phyloP scores from a whole-genome alignment of 108 stramenopile species.

The Cyclotella kingstonii region DNA sequence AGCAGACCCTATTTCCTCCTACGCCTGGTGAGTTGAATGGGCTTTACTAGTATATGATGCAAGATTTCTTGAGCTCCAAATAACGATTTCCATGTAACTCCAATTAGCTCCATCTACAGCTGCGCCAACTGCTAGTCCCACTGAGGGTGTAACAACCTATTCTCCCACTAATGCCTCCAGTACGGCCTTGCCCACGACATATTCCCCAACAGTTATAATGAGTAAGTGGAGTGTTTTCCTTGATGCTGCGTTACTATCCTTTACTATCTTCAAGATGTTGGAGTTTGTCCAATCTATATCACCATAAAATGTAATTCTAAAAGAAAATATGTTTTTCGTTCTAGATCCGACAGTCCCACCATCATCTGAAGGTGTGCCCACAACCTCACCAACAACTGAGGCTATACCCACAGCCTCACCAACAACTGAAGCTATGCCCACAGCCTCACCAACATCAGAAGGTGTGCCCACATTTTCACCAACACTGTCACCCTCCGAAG shows the following conservation, averaged over 20 bases:
- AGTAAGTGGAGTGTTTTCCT: too few species aligned
- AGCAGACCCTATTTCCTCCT: not conserved
- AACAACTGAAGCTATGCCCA: not conserved
- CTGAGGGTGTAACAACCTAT: not conserved
- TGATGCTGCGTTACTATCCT: too few species aligned
- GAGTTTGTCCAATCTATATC: too few species aligned
- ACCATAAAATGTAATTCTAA: too few species aligned
- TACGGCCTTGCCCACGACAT: not conserved
- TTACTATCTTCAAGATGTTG: too few species aligned
- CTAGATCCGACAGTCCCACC: not conserved
- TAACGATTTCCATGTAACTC: too few species aligned
- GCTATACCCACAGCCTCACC: not conserved
- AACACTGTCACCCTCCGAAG: not conserved
- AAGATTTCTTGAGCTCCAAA: too few species aligned
- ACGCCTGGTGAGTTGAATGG: not conserved
- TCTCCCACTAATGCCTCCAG: not conserved
- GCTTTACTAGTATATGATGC: too few species aligned
- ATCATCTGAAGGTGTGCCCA: not conserved
- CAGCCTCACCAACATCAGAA: not conserved
- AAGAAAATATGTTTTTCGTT: too few species aligned
- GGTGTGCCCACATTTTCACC: constrained; percentile 4
- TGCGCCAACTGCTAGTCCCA: not conserved
- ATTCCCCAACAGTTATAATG: too few species aligned
- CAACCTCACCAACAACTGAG: not conserved
- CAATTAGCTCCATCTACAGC: not conserved